Evolutionary conservation across 2,329 filamentous ascomycete genomes (phyloP), one percentile per base, ranked within the genome.

Genomic region (Huntiella omanensis): DNA sequence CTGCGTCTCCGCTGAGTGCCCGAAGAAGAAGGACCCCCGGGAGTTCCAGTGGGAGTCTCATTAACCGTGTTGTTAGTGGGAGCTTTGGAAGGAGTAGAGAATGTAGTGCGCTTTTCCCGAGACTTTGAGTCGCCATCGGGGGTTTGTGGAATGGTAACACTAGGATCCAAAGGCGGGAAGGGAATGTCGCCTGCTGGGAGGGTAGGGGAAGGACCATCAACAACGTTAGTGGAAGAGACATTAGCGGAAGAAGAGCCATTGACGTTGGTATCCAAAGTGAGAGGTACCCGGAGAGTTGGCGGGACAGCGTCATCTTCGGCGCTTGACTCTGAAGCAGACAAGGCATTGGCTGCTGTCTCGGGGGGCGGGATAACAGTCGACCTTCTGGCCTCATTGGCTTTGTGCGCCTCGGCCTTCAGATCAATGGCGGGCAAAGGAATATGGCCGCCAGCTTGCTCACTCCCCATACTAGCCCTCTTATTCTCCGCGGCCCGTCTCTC

Each of bases 1-100:
- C 80, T 71, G 39, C 80, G 71, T 41, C 73, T 70, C 56, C 68
- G 77, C 47, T 73, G 65, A 13, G 48, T 50, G 5, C 34, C 40
- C 16, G 73, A 75, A 3, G 68, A 67, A 7, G 48, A 50, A 8
- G 45, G 8, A 13, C 41, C 41, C 2, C 36, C 42, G 4, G 45
- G 22, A 33, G 36, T 45, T 13, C 36, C 41, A 4, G 41, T 17
- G 3, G 47, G 15, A 13, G 35, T 13, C 2, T 45, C 42, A 11
- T 34, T 36, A 32, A 37, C 17, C 3, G 22, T 35, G 17, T 16
- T 15, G 10, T 28, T 59, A 41, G 56, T 63, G 42, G 63, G 58
- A 13, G 68, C 64, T 54, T 68, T 71, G 48, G 73, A 70, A 3
- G 64, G 58, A 3, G 64, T 63, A 15, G 70, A 73, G 54, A 78